phyloP scores from a whole-genome alignment of 768 basidiomycete genomes.

The Megacollybia marginata region DNA sequence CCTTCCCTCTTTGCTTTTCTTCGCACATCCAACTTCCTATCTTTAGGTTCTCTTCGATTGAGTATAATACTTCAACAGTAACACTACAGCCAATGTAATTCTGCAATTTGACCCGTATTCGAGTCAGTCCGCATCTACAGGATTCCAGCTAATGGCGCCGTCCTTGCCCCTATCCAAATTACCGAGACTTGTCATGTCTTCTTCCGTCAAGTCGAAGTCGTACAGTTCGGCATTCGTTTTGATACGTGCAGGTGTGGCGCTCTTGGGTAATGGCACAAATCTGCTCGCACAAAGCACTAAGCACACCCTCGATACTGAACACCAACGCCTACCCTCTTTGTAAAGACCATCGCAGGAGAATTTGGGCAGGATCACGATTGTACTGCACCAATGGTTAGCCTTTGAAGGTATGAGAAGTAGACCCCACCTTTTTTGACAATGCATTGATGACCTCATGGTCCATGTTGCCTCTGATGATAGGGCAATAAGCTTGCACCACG shows the following conservation, averaged over 20 bases:
- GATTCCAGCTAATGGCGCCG: conserved; percentile 82
- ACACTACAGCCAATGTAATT: too few species aligned
- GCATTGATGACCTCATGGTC: conserved; percentile 45
- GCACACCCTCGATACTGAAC: background rate
- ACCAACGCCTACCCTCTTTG: conserved; percentile 60
- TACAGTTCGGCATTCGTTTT: conserved; percentile 66
- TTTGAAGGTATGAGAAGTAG: background rate
- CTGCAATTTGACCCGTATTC: too few species aligned
- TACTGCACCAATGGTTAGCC: conserved; percentile 29
- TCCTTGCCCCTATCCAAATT: conserved; percentile 63
- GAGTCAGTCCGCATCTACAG: conserved; percentile 46
- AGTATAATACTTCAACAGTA: too few species aligned
- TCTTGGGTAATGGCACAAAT: conserved; percentile 79
- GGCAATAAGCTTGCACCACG: conserved; percentile 68
- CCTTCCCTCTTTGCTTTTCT: too few species aligned
- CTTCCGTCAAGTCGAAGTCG: conserved; percentile 60
- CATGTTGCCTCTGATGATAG: conserved; percentile 57
- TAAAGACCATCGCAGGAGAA: conserved; percentile 86
- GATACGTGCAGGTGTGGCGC: conserved; percentile 63
- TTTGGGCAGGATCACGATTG: conserved; percentile 61
- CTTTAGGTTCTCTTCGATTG: too few species aligned
- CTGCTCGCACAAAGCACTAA: conserved; percentile 28
- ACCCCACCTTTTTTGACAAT: conserved; percentile 51
- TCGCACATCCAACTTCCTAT: too few species aligned
- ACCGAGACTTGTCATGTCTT: conserved; percentile 64